A percentile compares a stretch with the other conserved stretches of the same genome.
Evolutionary conservation across 2,329 filamentous ascomycete species (phyloP).

Genomic region (Rhinocladiella similis): DNA sequence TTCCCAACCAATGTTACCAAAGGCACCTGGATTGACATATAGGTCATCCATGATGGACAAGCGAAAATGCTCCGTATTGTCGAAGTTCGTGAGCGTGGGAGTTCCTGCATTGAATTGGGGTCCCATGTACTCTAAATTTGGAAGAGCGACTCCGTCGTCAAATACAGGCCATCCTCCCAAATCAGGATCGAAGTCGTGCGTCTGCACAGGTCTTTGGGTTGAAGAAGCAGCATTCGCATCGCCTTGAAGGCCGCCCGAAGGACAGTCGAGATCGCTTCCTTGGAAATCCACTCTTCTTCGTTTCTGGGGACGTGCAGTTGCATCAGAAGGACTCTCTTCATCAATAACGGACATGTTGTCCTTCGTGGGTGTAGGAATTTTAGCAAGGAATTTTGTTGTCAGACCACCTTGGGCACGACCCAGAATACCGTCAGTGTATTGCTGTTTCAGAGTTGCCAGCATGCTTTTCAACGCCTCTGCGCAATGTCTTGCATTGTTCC

Average conservation of each 20-base stretch:
- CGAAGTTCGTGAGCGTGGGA: neutral
- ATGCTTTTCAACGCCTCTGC: slow-evolving; percentile 8
- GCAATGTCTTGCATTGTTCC: slow-evolving; percentile 16
- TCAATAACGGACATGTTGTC: neutral
- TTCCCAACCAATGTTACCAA: slow-evolving; percentile 14
- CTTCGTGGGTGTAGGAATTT: neutral
- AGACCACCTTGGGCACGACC: neutral
- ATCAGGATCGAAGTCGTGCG: slow-evolving; percentile 4
- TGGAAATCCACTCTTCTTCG: neutral
- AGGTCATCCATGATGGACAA: slow-evolving; percentile 4
- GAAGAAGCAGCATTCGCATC: neutral
- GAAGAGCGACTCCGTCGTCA: neutral
- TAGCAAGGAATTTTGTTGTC: neutral
- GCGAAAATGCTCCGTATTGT: neutral
- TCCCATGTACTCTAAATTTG: slow-evolving; percentile 7
- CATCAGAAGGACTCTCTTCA: neutral
- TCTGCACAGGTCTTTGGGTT: neutral
- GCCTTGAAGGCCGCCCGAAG: neutral
- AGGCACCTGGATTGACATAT: slow-evolving; percentile 7
- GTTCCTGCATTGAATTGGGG: neutral
- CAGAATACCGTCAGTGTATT: slow-evolving; percentile 1
- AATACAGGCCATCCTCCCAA: neutral
- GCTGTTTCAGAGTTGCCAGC: slow-evolving; percentile 5
- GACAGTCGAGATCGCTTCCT: neutral
- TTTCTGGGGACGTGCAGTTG: neutral